Base-by-base conservation (phyloP, 2,329 filamentous ascomycete genomes). In the Colletotrichum viniferum region DNA sequence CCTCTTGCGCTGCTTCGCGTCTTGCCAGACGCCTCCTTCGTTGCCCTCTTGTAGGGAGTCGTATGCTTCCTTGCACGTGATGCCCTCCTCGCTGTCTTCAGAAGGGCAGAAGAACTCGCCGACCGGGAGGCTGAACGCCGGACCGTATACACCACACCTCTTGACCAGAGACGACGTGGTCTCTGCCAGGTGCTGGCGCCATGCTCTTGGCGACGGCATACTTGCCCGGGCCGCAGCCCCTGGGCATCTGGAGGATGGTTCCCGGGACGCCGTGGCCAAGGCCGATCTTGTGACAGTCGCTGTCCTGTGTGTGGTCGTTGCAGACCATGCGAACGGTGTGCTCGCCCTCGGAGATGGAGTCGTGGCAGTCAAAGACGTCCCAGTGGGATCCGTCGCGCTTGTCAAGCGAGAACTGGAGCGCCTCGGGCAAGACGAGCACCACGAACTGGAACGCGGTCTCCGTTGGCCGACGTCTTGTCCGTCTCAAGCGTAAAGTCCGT, bases 321-420 rank as follows among this genome's bases (percentile, higher is more conserved):
- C 71, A 74, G n/a, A 74, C 71, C 12, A 69, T 69, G 24, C 30
- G 60, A 8, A 38, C 71, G 2, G 71, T 74, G 21, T 24, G 71
- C 43, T 68, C 63, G 55, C 65, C 64, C 30, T 36, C 18, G 28
- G 68, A 78, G 7, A 74, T 56, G 1, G 71, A 66, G 28, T 84
- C 79, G 32, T 77, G 30, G 79, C 86, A 87, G 78, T 81, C 77
- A 63, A 84, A 84, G 8, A 88, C 36, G 16, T 86, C 86, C 86
- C 83, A 87, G 79, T 86, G 83, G 5, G 85, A 87, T 14, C 86
- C 86, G 72, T 88, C 85, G 24, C 86, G 81, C 78, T 84, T 85
- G 77, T 85, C 81, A 0, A 88, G 77, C 1, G 81, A 81, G 16
- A 79, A 60, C 36, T 84, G 81, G 6, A 84, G 58, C 58, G 81